These are phyloP conservation scores for Curvularia hawaiiensis DNA, from an alignment of 2,329 filamentous ascomycete species.

Conservation along the genomic window DNA sequence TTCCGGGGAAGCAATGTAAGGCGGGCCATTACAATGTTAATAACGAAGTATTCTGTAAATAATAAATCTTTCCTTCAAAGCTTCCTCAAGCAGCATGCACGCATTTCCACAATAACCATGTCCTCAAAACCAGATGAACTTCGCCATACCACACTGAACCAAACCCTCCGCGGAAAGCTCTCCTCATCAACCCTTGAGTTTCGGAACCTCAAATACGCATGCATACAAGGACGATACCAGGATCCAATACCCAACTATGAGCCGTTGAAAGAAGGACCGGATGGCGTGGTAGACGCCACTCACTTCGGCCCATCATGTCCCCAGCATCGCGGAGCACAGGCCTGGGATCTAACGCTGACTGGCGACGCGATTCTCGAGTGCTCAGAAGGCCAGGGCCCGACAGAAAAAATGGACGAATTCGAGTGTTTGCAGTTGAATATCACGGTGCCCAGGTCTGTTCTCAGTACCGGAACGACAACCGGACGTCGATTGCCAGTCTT, in stretches of 20 bases:
- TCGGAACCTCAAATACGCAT: conserved; percentile 45
- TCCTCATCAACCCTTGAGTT: conserved; percentile 36
- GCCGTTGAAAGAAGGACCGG: conserved; percentile 7
- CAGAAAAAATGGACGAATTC: conserved; percentile 41
- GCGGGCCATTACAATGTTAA: not conserved
- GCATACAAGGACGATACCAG: conserved; percentile 41
- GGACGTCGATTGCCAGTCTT: conserved; percentile 54
- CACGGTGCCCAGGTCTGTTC: conserved; percentile 34
- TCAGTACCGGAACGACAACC: not conserved
- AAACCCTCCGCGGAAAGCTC: conserved; percentile 26
- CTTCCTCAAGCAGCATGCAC: not conserved
- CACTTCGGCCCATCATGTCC: conserved; percentile 47
- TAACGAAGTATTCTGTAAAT: not conserved
- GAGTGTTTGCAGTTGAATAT: conserved; percentile 44
- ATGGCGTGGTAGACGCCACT: conserved; percentile 39
- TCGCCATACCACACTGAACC: conserved; percentile 20
- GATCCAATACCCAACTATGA: conserved; percentile 31
- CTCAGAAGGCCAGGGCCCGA: conserved; percentile 21
- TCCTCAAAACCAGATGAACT: conserved; percentile 4
- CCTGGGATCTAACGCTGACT: conserved; percentile 34
- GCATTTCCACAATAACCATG: not conserved
- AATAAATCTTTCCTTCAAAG: not conserved
- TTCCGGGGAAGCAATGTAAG: conserved; percentile 1
- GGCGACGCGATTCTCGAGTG: conserved; percentile 24
- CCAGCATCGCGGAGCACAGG: conserved; percentile 39